Base-by-base conservation (phyloP, 139 green algal genomes). In the Haematococcus sp. region DNA sequence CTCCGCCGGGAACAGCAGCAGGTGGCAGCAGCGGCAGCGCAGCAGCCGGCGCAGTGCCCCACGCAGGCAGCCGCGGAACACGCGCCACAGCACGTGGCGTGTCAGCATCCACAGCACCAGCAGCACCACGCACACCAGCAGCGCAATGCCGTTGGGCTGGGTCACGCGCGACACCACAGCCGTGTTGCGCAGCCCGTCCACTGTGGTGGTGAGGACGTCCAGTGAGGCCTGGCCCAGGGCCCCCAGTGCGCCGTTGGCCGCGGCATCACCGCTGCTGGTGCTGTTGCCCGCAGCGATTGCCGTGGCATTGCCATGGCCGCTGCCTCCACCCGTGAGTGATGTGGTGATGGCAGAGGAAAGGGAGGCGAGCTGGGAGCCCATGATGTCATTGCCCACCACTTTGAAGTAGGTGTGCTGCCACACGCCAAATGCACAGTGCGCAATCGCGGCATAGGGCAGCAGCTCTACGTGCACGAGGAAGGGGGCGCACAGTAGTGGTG, bases 341-440 rank as follows among this genome's bases (percentile, higher is more conserved):
- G 3, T 30, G 22, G 20, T 43, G 33, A 60, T 3, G 28, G 66
- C 17, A 3, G 27, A 61, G 22, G 25, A 17, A 13, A 25, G 15
- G 49, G 46, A 31, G 3, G 25, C 40, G 25, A 59, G 25, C 23
- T 20, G 4, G 51, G 43, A 35, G 30, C 7, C 5, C 66, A 63
- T 60, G 44, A n/a, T 55, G 44, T 64, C 61, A 15, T 2, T 63
- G 43, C 23, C 35, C 4, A 32, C 16, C 11, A 70, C 68, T 2
- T 65, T n/a, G 76, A 88, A 88, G 76, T 84, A 76, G 13, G 80
- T 88, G 75, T 88, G 74, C 83, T 84, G 84, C 83, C 83, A 88
- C 51, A 88, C 5, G 5, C 83, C 83, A 60, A 88, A 84, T 1
- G 71, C 69, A 49, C 77, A 84, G 71, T 88, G 83, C 2, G 73